Evolutionary conservation across 2,329 filamentous ascomycete genomes (phyloP).

Genomic region (Calonectria crousiana): DNA sequence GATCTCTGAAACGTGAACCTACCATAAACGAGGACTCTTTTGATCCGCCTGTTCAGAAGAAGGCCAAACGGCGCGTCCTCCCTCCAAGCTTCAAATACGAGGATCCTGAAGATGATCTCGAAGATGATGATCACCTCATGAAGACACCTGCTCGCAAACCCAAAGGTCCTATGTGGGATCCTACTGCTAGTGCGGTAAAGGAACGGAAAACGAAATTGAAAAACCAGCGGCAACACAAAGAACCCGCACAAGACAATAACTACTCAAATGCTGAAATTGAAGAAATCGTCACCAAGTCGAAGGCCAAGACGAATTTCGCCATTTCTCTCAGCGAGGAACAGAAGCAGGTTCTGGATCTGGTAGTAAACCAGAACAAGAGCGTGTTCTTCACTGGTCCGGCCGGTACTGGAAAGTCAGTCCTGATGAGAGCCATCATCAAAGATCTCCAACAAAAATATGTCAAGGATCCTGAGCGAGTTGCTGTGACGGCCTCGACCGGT

Average conservation of each 20-base stretch:
- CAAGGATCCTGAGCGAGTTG: conserved; percentile 84
- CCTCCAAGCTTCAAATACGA: conserved; percentile 60
- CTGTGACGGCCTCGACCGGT: conserved; percentile 95
- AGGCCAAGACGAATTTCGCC: conserved; percentile 51
- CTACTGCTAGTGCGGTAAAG: conserved; percentile 53
- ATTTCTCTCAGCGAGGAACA: conserved; percentile 90
- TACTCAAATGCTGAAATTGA: conserved; percentile 48
- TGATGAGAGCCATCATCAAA: conserved; percentile 91
- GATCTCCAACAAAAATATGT: conserved; percentile 82
- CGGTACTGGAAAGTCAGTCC: conserved; percentile 95
- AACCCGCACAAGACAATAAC: conserved; percentile 53
- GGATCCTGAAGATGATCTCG: conserved; percentile 49
- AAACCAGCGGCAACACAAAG: conserved; percentile 62
- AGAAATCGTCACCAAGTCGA: conserved; percentile 50
- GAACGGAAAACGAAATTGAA: conserved; percentile 82
- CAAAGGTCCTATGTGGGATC: conserved; percentile 41
- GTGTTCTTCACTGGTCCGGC: conserved; percentile 99
- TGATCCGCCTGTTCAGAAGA: conserved; percentile 44
- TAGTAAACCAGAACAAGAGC: conserved; percentile 83
- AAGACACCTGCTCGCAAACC: conserved; percentile 44
- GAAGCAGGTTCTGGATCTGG: conserved; percentile 83
- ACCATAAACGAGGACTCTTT: conserved; percentile 46
- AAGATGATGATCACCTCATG: conserved; percentile 41
- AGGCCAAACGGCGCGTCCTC: conserved; percentile 73
- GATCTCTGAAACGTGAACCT: conserved; percentile 58